Conservation (phyloP, 345 rosid species). For the Ceriops tagal region DNA sequence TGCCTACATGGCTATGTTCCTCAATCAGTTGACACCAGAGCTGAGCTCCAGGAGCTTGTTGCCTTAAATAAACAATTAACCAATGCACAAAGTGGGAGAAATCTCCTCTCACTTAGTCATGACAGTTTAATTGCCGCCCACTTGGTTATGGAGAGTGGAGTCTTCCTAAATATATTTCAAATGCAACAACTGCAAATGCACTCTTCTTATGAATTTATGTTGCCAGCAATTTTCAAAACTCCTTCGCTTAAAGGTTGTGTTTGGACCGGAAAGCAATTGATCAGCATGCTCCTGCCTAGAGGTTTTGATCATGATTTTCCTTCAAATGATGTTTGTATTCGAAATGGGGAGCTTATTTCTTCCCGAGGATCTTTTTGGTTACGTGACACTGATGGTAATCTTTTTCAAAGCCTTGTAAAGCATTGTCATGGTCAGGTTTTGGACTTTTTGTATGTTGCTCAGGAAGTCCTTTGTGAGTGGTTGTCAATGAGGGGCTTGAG, state of each 20-base stretch:
- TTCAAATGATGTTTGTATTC: slow-evolving; percentile 39
- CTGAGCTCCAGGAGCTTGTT: slow-evolving; percentile 79
- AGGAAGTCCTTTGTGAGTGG: slow-evolving; percentile 89
- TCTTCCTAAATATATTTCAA: slow-evolving; percentile 40
- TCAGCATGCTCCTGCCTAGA: slow-evolving; percentile 73
- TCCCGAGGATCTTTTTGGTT: slow-evolving; percentile 75
- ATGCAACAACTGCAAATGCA: slow-evolving; percentile 88
- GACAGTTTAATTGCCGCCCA: slow-evolving; percentile 79
- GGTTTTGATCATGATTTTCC: slow-evolving; percentile 54
- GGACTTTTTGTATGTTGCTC: slow-evolving; percentile 61
- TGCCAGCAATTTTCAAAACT: slow-evolving; percentile 48
- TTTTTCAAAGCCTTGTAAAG: slow-evolving; percentile 63
- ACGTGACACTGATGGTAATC: slow-evolving; percentile 61
- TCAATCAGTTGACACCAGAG: slow-evolving; percentile 65
- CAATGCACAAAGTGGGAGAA: slow-evolving; percentile 74
- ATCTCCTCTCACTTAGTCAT: slow-evolving; percentile 68
- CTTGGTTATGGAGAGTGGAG: slow-evolving; percentile 56
- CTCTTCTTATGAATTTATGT: slow-evolving; percentile 37
- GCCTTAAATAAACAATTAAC: slow-evolving; percentile 71
- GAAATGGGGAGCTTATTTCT: slow-evolving; percentile 57
- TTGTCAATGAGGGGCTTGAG: slow-evolving; percentile 71
- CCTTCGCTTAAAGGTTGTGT: slow-evolving; percentile 33
- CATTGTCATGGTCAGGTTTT: slow-evolving; percentile 43
- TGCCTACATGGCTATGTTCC: slow-evolving; percentile 95
- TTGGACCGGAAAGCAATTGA: slow-evolving; percentile 88